Percentiles rank a stretch among this genome's conserved stretches.
Conservation (phyloP, 148 eudicot species). For the Silene uniflora region DNA sequence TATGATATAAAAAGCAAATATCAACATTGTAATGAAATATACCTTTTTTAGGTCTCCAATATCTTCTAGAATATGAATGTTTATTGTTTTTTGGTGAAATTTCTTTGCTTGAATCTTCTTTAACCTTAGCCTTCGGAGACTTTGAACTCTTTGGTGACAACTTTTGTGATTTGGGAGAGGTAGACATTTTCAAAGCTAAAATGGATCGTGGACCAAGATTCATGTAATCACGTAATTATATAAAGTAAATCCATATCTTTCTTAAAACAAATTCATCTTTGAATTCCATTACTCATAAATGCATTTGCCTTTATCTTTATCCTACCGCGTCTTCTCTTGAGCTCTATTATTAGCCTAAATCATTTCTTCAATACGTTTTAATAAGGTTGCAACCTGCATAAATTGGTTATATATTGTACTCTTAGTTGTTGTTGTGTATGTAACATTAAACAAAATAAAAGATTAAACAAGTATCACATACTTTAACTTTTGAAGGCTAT, state of each 20-base stretch:
- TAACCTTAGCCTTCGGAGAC: background rate
- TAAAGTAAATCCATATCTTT: background rate
- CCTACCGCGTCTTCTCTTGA: no score
- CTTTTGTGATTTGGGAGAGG: background rate
- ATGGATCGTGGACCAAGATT: background rate
- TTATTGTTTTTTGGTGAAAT: background rate
- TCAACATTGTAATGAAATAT: background rate
- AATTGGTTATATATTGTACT: background rate
- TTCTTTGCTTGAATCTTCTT: background rate
- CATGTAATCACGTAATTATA: background rate
- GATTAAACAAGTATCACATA: no score
- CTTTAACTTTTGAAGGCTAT: background rate
- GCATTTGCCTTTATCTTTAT: background rate
- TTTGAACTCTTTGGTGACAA: background rate
- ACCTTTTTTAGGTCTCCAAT: constrained; percentile 20
- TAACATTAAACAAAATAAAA: no score
- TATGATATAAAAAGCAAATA: background rate
- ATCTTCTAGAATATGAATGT: constrained; percentile 9
- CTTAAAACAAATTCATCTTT: background rate
- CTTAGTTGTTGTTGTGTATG: background rate
- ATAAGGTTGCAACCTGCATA: background rate
- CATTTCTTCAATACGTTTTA: background rate
- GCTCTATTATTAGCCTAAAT: no score
- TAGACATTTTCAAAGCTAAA: background rate
- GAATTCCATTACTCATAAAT: constrained; percentile 10